Base-by-base conservation (phyloP, 179 eudicot genomes). In the Vitellaria paradoxa region DNA sequence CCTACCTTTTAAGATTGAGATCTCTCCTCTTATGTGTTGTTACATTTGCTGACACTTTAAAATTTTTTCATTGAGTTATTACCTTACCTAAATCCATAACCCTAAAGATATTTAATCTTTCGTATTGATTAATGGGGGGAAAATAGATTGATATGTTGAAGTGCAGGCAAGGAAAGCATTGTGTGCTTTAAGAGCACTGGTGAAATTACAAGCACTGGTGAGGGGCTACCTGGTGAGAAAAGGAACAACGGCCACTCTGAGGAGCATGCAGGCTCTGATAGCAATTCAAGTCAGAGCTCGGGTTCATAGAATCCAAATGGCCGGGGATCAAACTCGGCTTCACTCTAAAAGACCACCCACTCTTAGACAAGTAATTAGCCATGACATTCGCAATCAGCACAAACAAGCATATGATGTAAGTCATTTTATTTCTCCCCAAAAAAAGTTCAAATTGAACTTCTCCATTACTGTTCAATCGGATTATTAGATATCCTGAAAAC, bases 251-350 rank as follows among this genome's bases (percentile, higher is more conserved):
- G 81, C 80, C 6, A 76, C 83, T 57, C 26, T 86, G 6, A 72
- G 80, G 70, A 62, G 85, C 73, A 84, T 86, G 85, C 84, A 80
- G 9, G 84, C 89, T 30, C 70, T 86, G 55, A 73, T 86, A 77
- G 69, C 84, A 7, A 86, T 86, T 77, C 89, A 86, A 78, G 82
- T 86, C 46, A 74, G 87, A 78, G 87, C 89, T 69, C 74, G 89
- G 63, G 75, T 82, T 65, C 83, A 84, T 18, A 82, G 89, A 30
- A 77, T 83, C 59, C 81, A 79, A 24, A 62, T 77, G 74, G 76
- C 81, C 1, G 82, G 79, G 40, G 15, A 23, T 64, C 73, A 74
- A 42, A 23, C 81, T 9, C 76, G 46, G 26, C 15, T 50, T 42
- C 9, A 4, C 7, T 1, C 14, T 24, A 60, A 73, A 52, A 49